phyloP scores from a whole-genome alignment of 176 grass and related monocot species.

The Triticum turgidum region DNA sequence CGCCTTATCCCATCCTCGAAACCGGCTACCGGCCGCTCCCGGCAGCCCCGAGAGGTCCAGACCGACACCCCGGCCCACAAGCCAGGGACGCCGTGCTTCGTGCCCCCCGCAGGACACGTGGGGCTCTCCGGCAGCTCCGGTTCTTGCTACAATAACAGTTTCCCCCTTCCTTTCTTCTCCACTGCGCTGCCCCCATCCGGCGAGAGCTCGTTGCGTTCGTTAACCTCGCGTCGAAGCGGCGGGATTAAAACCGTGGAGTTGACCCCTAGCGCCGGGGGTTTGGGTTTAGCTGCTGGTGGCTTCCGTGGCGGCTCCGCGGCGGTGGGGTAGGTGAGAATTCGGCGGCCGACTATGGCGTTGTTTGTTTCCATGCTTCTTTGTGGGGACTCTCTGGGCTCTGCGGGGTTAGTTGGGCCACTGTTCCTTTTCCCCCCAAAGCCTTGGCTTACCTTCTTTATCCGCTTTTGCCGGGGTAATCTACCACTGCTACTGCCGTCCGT shows the following conservation, averaged over 20 bases:
- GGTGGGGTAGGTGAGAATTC: conserved; percentile 39
- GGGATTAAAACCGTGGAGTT: background rate
- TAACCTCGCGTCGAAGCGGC: background rate
- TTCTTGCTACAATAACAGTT: conserved; percentile 20
- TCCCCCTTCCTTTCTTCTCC: background rate
- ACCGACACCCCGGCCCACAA: background rate
- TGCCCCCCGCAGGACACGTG: conserved; percentile 31
- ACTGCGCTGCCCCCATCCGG: background rate
- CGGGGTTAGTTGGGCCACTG: conserved; percentile 2
- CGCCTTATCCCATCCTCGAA: conserved; percentile 10
- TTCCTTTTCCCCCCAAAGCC: conserved; percentile 5
- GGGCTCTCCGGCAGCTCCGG: conserved; percentile 18
- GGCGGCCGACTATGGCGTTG: background rate
- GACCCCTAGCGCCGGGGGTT: background rate
- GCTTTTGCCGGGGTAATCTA: background rate
- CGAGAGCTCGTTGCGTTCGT: conserved; percentile 23
- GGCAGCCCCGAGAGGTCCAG: too few species aligned
- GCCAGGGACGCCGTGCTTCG: background rate
- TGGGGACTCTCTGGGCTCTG: background rate
- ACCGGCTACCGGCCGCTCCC: background rate
- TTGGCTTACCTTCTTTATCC: background rate
- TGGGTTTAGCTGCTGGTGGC: background rate
- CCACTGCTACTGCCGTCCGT: background rate
- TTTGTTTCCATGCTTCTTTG: background rate
- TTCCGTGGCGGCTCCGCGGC: background rate